Conservation (phyloP, 441 rosid species). For the Cnidoscolus chayamansa region DNA sequence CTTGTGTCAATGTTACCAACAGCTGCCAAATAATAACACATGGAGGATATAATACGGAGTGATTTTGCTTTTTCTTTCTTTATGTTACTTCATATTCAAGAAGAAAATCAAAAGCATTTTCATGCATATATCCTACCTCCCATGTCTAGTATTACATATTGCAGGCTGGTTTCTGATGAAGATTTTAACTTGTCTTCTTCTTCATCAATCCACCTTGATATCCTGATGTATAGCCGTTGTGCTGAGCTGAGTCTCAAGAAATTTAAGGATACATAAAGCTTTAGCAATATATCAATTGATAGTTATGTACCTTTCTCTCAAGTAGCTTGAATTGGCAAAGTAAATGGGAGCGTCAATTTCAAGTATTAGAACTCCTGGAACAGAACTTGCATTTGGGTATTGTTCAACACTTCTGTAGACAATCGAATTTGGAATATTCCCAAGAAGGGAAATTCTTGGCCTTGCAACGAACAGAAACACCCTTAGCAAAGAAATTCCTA, state of each 20-base stretch:
- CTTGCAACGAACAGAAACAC: conserved; percentile 79
- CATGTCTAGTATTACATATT: conserved; percentile 75
- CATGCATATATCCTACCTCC: conserved; percentile 40
- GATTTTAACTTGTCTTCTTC: conserved; percentile 73
- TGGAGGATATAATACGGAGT: not conserved
- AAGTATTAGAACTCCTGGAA: conserved; percentile 75
- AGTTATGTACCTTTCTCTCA: conserved; percentile 67
- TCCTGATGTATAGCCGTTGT: conserved; percentile 35
- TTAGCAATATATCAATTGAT: not conserved
- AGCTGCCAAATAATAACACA: conserved; percentile 37
- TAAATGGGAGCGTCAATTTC: conserved; percentile 91
- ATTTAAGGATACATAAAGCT: not conserved
- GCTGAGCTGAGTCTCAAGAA: not conserved
- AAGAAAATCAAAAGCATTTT: not conserved
- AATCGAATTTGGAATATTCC: conserved; percentile 73
- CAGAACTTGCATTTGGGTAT: conserved; percentile 53
- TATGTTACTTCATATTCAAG: not conserved
- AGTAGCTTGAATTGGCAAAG: conserved; percentile 81
- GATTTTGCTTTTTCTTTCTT: not conserved
- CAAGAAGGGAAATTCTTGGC: conserved; percentile 67
- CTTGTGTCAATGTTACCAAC: conserved; percentile 97
- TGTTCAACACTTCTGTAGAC: conserved; percentile 79
- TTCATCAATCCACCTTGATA: conserved; percentile 83
- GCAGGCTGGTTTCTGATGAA: conserved; percentile 51
- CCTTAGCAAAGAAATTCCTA: conserved; percentile 68